A percentile compares a stretch with the other conserved stretches of the same genome.
These are phyloP conservation scores for Russula abietina DNA, from an alignment of 768 basidiomycete genomes.

Conservation along the genomic window DNA sequence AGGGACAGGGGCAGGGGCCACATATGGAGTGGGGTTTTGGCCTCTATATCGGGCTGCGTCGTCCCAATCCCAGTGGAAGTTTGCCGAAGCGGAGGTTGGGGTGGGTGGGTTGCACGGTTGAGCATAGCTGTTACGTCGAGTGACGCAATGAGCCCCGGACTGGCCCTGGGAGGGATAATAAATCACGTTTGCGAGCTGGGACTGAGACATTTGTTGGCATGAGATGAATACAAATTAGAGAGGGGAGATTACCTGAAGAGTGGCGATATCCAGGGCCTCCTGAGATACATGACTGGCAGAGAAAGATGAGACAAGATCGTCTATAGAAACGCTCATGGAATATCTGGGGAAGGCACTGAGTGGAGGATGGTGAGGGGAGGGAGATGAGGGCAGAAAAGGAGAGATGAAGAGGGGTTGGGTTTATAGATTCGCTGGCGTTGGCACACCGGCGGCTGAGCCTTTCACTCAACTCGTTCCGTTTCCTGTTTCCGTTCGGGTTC, in stretches of 20 bases:
- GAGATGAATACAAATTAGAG: constrained; percentile 19
- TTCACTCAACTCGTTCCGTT: background rate
- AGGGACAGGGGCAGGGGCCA: constrained; percentile 27
- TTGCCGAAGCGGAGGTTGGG: constrained; percentile 31
- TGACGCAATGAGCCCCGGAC: constrained; percentile 24
- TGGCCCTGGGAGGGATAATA: constrained; percentile 32
- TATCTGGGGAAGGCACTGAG: background rate
- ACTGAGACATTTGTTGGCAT: constrained; percentile 28
- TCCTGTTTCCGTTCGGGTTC: background rate
- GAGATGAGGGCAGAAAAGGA: background rate
- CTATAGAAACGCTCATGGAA: constrained; percentile 42
- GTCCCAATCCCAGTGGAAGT: constrained; percentile 30
- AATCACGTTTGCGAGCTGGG: constrained; percentile 44
- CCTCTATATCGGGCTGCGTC: constrained; percentile 9
- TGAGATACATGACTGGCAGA: constrained; percentile 46
- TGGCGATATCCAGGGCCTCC: constrained; percentile 46
- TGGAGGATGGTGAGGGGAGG: constrained; percentile 3
- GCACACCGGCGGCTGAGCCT: background rate
- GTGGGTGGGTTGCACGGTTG: constrained; percentile 41
- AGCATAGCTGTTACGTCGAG: constrained; percentile 33
- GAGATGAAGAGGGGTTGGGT: background rate
- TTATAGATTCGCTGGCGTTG: constrained; percentile 6
- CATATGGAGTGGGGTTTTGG: constrained; percentile 6
- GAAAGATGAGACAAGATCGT: constrained; percentile 47
- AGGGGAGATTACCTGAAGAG: constrained; percentile 38